Evolutionary conservation across 495 filamentous ascomycete species (phyloP), one percentile per base, ranked within the genome.

Genomic region (Glutinoglossum americanum): DNA sequence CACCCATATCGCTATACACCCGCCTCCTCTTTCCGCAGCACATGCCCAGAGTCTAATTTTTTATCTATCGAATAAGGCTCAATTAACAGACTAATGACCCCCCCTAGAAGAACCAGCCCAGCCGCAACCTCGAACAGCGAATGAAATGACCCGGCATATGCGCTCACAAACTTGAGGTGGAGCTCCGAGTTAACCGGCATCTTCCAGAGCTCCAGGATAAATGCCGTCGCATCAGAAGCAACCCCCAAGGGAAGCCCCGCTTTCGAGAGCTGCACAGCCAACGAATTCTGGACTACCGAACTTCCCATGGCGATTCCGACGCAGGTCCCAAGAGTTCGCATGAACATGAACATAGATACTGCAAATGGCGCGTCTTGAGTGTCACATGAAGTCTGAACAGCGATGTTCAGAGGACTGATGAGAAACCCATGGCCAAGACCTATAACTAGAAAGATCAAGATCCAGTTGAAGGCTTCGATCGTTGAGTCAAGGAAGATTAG

Each of bases 281-380:
- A 7, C 15, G 37, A 7, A 15, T 70, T 70, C 59, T 67, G 65
- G 65, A 70, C 69, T 33, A 78, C 69, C 4, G 74, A 74, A 13
- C 76, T 75, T 4, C 77, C 78, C 25, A 80, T 66, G 3, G 77
- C 77, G 23, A 80, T 72, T 3, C 78, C 77, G 19, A 81, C 57
- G 0, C 71, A 70, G 49, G 79, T 75, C 32, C 78, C 78, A 28
- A 77, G 63, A 3, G 73, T 70, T 11, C 78, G 76, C 62, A 78
- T 71, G 67, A 81, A 80, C 17, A 71, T 71, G 55, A 75, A 75
- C 68, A 78, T 75, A n/a, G 69, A 73, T 0, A 74, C 71, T 0
- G 75, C 75, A 53, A 73, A 70, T 0, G 72, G 69, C 19, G 74
- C 65, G 48, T 76, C 10, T 11, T 11, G 8, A 3, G 37, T 8